Percentiles rank a stretch among this genome's conserved stretches.
Conservation (phyloP, 2,329 filamentous ascomycete species). For the Penicillium sp. region DNA sequence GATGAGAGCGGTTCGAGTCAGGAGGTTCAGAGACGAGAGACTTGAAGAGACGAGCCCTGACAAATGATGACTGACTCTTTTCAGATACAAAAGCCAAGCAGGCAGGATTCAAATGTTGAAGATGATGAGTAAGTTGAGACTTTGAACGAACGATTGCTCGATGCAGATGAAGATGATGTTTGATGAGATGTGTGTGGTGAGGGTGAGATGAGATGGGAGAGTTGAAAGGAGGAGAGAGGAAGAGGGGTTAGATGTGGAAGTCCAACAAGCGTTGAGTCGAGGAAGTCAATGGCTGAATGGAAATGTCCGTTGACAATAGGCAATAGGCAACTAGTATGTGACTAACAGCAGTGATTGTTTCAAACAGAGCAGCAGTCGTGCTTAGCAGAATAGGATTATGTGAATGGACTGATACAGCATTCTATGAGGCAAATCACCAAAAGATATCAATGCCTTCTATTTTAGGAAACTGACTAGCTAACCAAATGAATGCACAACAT, state of each 20-base stretch:
- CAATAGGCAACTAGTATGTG: neutral
- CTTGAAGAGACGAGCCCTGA: neutral
- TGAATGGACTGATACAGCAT: neutral
- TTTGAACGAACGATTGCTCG: neutral
- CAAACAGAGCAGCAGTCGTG: neutral
- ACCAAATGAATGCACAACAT: no score
- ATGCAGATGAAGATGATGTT: neutral
- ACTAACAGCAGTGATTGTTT: neutral
- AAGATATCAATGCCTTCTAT: conserved; percentile 1
- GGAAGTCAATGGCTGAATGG: neutral
- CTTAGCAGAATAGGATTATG: no score
- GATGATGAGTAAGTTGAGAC: neutral
- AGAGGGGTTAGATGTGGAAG: neutral
- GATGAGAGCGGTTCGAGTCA: neutral
- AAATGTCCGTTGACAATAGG: neutral
- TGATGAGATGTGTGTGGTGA: neutral
- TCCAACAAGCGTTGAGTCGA: neutral
- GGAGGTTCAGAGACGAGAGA: neutral
- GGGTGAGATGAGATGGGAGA: neutral
- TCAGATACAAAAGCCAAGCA: neutral
- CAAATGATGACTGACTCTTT: neutral
- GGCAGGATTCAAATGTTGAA: neutral
- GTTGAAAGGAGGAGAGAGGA: neutral
- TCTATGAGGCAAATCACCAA: no score
- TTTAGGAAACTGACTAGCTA: neutral